phyloP scores from a whole-genome alignment of 306 rosid species.

The Prunus campanulata region DNA sequence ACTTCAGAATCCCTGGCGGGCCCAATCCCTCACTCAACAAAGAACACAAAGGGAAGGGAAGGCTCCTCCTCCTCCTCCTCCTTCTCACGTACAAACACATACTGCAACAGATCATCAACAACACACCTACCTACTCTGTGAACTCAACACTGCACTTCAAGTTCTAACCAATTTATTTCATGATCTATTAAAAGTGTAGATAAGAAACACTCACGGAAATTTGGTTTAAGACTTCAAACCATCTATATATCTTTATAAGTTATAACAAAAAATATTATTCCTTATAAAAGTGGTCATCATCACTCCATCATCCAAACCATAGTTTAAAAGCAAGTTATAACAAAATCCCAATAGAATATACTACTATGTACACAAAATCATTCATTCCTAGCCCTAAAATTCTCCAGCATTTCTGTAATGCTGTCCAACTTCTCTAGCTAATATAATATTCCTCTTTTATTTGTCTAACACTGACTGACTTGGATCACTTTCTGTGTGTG shows the following conservation, averaged over 20 bases:
- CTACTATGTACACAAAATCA: slow-evolving; percentile 45
- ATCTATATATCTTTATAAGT: no score
- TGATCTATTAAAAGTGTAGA: no score
- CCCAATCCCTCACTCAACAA: slow-evolving; percentile 12
- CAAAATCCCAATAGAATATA: slow-evolving; percentile 18
- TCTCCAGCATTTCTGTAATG: slow-evolving; percentile 76
- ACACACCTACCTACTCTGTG: no score
- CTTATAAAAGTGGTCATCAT: slow-evolving; percentile 18
- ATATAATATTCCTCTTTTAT: slow-evolving; percentile 12
- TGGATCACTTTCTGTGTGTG: not conserved
- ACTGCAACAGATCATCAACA: no score
- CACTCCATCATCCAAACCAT: slow-evolving; percentile 24
- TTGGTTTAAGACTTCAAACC: no score
- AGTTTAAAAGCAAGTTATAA: slow-evolving; percentile 17
- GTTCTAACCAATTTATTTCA: no score
- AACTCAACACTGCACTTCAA: no score
- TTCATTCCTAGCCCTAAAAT: slow-evolving; percentile 45
- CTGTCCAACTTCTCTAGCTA: slow-evolving; percentile 37
- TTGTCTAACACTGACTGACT: not conserved
- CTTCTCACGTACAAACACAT: no score
- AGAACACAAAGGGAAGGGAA: slow-evolving; percentile 6
- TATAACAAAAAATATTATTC: no score
- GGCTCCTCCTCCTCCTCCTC: no score
- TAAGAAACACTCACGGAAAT: no score
- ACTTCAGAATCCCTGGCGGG: slow-evolving; percentile 16